Percentiles rank a stretch among this genome's conserved stretches.
Conservation (phyloP, 2,329 filamentous ascomycete genomes). For the Cordyceps tenuipes region DNA sequence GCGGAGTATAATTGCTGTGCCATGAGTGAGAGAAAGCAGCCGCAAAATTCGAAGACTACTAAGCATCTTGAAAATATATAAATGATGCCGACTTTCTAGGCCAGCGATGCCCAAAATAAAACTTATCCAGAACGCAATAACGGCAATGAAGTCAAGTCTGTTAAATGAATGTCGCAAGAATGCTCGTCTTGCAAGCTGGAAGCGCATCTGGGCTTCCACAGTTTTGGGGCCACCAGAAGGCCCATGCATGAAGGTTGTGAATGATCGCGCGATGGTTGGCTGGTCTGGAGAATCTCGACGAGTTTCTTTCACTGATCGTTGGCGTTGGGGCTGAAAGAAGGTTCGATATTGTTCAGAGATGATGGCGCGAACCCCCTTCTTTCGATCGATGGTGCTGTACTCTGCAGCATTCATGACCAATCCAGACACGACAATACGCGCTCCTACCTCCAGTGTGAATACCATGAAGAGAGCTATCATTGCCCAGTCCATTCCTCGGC, state of each 20-base stretch:
- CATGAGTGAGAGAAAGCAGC: constrained; percentile 83
- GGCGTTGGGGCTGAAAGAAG: constrained; percentile 74
- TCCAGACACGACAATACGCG: constrained; percentile 85
- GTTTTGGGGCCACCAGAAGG: constrained; percentile 50
- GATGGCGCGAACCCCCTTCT: constrained; percentile 64
- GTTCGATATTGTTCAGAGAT: constrained; percentile 67
- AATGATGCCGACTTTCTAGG: constrained; percentile 58
- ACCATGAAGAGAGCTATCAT: constrained; percentile 77
- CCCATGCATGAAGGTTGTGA: constrained; percentile 69
- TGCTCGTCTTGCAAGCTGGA: constrained; percentile 79
- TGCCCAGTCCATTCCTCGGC: constrained; percentile 64
- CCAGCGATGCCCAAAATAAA: constrained; percentile 65
- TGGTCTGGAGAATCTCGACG: constrained; percentile 41
- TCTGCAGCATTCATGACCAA: constrained; percentile 84
- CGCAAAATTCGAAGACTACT: constrained; percentile 89
- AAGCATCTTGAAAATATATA: constrained; percentile 93
- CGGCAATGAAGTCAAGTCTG: constrained; percentile 85
- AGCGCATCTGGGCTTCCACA: constrained; percentile 69
- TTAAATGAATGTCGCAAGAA: constrained; percentile 96
- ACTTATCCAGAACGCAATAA: constrained; percentile 91
- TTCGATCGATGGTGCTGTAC: constrained; percentile 82
- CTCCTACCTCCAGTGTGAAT: constrained; percentile 78
- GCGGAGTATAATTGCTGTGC: constrained; percentile 87
- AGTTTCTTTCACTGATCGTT: constrained; percentile 53
- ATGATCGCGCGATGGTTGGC: constrained; percentile 64